Conservation (phyloP, 202 grass and related monocot genomes). For the Thinopyrum obtusiflorum region DNA sequence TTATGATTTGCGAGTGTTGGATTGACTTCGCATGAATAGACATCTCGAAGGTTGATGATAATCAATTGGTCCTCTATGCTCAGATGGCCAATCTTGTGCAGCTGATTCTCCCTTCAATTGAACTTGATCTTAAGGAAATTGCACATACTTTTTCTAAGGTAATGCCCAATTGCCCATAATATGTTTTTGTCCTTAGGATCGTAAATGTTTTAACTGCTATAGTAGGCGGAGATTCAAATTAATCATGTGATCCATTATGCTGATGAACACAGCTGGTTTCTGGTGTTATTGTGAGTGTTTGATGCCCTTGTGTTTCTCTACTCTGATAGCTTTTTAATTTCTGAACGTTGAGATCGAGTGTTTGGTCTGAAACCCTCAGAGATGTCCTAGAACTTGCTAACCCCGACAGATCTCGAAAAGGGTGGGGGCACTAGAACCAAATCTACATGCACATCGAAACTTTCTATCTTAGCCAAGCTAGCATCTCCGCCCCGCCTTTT, state of each 20-base stretch:
- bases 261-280: not conserved
- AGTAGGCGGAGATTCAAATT: not conserved
- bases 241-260: not conserved
- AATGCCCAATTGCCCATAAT: slow-evolving; percentile 26
- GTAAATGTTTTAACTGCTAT: not conserved
- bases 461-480: too few species aligned
- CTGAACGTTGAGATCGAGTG: not conserved
- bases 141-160: slow-evolving; percentile 86
- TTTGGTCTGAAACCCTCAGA: not conserved
- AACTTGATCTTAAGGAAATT: slow-evolving; percentile 75
- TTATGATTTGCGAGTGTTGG: slow-evolving; percentile 18
- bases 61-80: slow-evolving; percentile 77
- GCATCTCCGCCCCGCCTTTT: too few species aligned
- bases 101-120: slow-evolving; percentile 63
- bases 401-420: too few species aligned
- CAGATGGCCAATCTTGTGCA: slow-evolving; percentile 92
- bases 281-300: slow-evolving; percentile 12
- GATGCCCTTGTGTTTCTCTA: too few species aligned
- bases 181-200: slow-evolving; percentile 4
- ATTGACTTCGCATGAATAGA: slow-evolving; percentile 54
- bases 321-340: too few species aligned
- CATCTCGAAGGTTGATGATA: slow-evolving; percentile 62
- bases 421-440: too few species aligned
- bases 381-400: slow-evolving; percentile 19
- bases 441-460: too few species aligned